Base-by-base conservation (phyloP, 2,329 filamentous ascomycete genomes). In the Colletotrichum horii region DNA sequence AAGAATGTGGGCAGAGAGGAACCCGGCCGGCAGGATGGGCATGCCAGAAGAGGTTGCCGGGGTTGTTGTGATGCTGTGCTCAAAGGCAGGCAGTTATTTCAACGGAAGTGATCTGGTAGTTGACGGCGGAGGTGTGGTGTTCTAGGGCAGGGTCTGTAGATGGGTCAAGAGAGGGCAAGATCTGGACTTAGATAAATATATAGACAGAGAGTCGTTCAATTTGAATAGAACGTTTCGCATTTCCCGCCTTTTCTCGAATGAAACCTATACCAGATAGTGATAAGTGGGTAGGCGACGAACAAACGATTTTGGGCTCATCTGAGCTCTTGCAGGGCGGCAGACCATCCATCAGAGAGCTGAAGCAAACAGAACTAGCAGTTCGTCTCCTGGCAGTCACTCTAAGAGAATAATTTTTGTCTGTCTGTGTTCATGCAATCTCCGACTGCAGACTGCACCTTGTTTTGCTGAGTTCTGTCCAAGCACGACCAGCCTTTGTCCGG, bases 11-110 rank as follows among this genome's bases (percentile, higher is more conserved):
- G 86, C 86, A 26, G 84, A 84, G 38, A 85, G 91, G 71, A 92
- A 92, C 80, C 93, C 93, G 0, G 88, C 89, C 82, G 92, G 93
- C 0, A 85, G 93, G 34, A 94, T 94, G 91, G 93, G 92, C 0
- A 79, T 86, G 76, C 90, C 91, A 1, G 88, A 90, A 79, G 93
- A 94, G 82, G 79, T 94, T 65, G 90, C 90, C 0, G 93, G 93
- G 1, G 88, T 89, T 2, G 84, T 94, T 9, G 87, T 94, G 6
- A 83, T 94, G 79, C 83, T 94, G 58, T 88, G 88, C 34, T 93
- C 91, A 77, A 86, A 83, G 56, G 91, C 91, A 2, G 92, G 92
- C 22, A 90, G 87, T 36, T 95, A 94, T 83, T 89, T 95, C n/a
- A 94, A 89, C 78, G 93, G 93, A 4, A 86, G 90, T 8, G 93